phyloP scores from a whole-genome alignment of 441 rosid genomes.

The Kokia cookei region DNA sequence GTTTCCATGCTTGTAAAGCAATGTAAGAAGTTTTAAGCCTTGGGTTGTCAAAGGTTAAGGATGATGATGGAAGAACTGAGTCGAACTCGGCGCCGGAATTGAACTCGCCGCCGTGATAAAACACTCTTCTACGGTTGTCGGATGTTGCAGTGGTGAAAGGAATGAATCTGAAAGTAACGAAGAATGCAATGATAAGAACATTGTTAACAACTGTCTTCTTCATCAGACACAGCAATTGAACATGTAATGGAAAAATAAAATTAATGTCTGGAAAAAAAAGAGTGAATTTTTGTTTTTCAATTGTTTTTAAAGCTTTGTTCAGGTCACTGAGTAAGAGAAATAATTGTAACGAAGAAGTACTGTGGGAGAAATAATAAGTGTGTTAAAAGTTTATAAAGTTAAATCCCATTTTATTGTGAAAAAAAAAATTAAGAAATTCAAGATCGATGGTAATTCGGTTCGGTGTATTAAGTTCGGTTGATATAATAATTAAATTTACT shows the following conservation, averaged over 20 bases:
- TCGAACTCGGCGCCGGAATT: conserved; percentile 20
- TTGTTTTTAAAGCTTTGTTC: background rate
- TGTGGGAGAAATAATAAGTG: too few relatives aligned
- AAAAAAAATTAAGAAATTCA: background rate
- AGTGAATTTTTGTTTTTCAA: background rate
- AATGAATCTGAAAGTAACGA: conserved; percentile 10
- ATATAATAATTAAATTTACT: too few relatives aligned
- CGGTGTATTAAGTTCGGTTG: too few relatives aligned
- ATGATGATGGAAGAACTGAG: conserved; percentile 18
- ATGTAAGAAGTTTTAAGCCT: conserved; percentile 45
- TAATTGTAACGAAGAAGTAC: background rate
- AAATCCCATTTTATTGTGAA: too few relatives aligned
- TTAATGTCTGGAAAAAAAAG: background rate
- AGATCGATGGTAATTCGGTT: background rate
- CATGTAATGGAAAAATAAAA: background rate
- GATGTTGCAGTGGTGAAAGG: conserved; percentile 1
- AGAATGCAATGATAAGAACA: background rate
- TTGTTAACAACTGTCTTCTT: background rate
- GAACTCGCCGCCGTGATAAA: conserved; percentile 20
- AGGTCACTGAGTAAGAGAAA: background rate
- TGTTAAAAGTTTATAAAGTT: too few relatives aligned
- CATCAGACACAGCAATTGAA: background rate
- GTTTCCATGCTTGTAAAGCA: conserved; percentile 67
- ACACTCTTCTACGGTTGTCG: conserved; percentile 18
- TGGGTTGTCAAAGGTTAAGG: conserved; percentile 40